Evolutionary conservation across 176 grass and related monocot species (phyloP), one percentile per base, ranked within the genome.

Genomic region (Rhynchospora tenuis): DNA sequence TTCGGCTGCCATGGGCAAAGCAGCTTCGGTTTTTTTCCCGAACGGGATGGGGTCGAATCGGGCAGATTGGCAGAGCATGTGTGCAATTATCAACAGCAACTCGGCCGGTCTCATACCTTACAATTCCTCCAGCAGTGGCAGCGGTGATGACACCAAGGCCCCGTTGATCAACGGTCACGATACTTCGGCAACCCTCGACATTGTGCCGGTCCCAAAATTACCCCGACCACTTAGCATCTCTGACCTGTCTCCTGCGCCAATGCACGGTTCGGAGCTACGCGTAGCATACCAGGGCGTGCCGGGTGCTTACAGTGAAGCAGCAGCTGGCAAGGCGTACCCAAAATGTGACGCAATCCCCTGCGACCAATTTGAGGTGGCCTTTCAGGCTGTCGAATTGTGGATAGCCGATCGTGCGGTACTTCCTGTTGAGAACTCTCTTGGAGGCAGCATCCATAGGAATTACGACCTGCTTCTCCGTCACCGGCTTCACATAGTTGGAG

Each of bases 301-400:
- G 0, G 94, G 94, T 7, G 94, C 94, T 12, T 97, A 97, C 88
- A 97, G 94, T 86, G 94, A 97, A 78, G 93, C 93, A 70, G 94
- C 94, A 59, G 92, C 94, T 3, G 94, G 94, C 2, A 97, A 97
- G 77, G 95, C 95, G 11, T 97, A 97, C 89, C 78, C 83, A 2
- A 90, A 91, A 2, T 84, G 92, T 54, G 90, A 97, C 61, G 92
- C 95, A 66, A 92, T 97, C 45, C 95, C 95, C 9, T 97, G 95
- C 83, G 95, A 97, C 90, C 95, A 97, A 86, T 97, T 97, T 83
- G 95, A 97, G 90, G 92, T 94, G 46, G 95, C 95, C 19, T 97
- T 97, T 86, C 90, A 92, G 85, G 90, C 95, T 23, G 92, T 94
- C 24, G 92, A 97, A 85, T 91, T 97, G 1, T 97, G 95, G 95